Percentiles rank a stretch among this genome's conserved stretches.
These are phyloP conservation scores for Lasiodiplodia sp. DNA, from an alignment of 2,329 filamentous ascomycete species.

Conservation along the genomic window DNA sequence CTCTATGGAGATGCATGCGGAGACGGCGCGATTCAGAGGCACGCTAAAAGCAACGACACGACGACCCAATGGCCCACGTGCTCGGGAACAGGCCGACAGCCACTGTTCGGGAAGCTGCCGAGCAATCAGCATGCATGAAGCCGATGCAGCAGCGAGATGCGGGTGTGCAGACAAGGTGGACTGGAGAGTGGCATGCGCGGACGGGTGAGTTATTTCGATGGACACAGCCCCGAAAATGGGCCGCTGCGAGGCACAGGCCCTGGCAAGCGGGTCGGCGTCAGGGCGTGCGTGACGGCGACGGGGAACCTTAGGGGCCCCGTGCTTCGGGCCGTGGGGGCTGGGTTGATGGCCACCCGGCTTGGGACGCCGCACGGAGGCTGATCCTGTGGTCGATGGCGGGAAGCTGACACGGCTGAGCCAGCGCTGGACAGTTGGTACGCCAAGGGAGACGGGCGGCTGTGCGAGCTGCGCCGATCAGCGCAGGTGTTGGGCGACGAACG, in stretches of 20 bases:
- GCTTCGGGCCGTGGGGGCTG: conserved; percentile 15
- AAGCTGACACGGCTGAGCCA: not conserved
- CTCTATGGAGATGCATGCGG: not conserved
- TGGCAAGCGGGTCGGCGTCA: too few relatives aligned
- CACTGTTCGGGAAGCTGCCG: not conserved
- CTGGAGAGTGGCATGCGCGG: not conserved
- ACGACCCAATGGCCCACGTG: not conserved
- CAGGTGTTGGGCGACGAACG: not conserved
- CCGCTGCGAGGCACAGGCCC: not conserved
- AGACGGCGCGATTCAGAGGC: conserved; percentile 12
- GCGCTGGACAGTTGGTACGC: not conserved
- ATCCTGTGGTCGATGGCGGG: not conserved
- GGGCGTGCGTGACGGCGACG: not conserved
- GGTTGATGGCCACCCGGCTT: not conserved
- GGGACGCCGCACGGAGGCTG: not conserved
- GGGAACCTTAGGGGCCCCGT: not conserved
- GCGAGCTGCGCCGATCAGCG: not conserved
- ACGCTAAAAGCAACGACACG: conserved; percentile 18
- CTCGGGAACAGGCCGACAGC: not conserved
- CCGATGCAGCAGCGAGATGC: not conserved
- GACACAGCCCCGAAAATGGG: conserved; percentile 19
- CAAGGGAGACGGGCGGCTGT: not conserved
- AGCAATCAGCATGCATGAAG: not conserved
- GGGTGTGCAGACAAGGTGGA: too few relatives aligned
- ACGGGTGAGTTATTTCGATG: not conserved